Conservation (phyloP, 2,329 filamentous ascomycete species). For the Hirsutella thompsonii region DNA sequence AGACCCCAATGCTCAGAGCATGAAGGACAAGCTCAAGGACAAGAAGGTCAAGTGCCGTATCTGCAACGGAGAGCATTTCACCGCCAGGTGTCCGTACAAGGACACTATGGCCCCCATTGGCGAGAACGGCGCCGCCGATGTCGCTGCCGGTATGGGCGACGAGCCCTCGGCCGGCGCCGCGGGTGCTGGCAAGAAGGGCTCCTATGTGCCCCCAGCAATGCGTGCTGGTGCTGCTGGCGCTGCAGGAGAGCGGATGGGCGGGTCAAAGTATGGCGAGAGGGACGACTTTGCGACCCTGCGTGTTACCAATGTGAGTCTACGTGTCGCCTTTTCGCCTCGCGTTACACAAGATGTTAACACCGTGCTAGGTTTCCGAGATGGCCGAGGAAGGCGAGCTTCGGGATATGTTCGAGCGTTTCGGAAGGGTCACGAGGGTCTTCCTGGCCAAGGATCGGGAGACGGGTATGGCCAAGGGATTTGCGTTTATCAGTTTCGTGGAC, state of each 20-base stretch:
- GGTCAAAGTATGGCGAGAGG: conserved; percentile 78
- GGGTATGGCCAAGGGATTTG: conserved; percentile 92
- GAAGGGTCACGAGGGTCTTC: conserved; percentile 94
- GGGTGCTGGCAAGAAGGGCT: conserved; percentile 56
- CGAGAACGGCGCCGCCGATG: conserved; percentile 40
- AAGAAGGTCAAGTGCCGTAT: conserved; percentile 99
- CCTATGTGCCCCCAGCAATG: conserved; percentile 90
- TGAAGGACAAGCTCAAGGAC: conserved; percentile 83
- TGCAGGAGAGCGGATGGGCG: conserved; percentile 66
- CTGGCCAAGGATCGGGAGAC: conserved; percentile 96
- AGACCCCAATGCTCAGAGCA: conserved; percentile 57
- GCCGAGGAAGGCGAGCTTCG: conserved; percentile 91
- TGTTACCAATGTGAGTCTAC: conserved; percentile 79
- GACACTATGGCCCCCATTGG: conserved; percentile 92
- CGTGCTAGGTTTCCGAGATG: conserved; percentile 76
- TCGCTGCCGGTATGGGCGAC: conserved; percentile 41
- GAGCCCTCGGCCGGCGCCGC: conserved; percentile 32
- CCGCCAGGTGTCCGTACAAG: conserved; percentile 97
- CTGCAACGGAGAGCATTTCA: conserved; percentile 98
- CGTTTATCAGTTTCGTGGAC: conserved; percentile 95
- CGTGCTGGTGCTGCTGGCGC: conserved; percentile 52
- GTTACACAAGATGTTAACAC: neutral
- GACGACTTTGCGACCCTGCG: conserved; percentile 93
- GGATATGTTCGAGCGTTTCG: conserved; percentile 96
- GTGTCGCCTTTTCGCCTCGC: neutral